Evolutionary conservation across 805 yeast species (phyloP).

Genomic region (Vanderwaltozyma yarrowii): DNA sequence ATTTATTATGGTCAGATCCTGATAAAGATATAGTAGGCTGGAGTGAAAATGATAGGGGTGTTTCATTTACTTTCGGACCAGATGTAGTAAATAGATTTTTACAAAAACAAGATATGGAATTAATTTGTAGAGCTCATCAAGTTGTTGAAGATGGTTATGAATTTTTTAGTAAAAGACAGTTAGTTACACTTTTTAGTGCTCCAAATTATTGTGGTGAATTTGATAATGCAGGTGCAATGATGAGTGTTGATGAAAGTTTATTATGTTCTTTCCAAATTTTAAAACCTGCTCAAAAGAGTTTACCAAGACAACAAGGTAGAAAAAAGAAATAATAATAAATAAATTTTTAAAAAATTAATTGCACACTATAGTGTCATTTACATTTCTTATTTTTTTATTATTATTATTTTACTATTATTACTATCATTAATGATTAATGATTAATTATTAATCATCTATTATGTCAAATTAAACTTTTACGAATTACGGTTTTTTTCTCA

Average conservation of each 20-base stretch:
- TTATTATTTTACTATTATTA: too few species aligned
- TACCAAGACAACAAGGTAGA: constrained; percentile 29
- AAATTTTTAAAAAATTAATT: background rate
- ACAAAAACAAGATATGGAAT: constrained; percentile 96
- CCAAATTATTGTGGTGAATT: constrained; percentile 99
- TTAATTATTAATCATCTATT: too few species aligned
- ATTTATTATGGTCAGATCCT: constrained; percentile 96
- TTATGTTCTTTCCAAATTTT: constrained; percentile 93
- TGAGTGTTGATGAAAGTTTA: constrained; percentile 95
- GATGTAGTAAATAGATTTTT: constrained; percentile 94
- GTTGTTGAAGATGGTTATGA: constrained; percentile 99
- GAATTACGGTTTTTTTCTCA: too few species aligned
- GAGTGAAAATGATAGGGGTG: constrained; percentile 99
- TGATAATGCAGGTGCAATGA: constrained; percentile 99
- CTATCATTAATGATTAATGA: too few species aligned
- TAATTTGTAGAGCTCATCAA: constrained; percentile 97
- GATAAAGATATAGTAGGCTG: constrained; percentile 97
- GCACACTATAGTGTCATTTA: background rate
- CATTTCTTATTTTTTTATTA: too few species aligned
- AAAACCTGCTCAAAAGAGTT: constrained; percentile 88
- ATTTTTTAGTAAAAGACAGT: constrained; percentile 90
- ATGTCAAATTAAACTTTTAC: too few species aligned
- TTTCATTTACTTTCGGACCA: constrained; percentile 98
- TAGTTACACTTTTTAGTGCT: constrained; percentile 91
- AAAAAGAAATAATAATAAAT: constrained; percentile 18